These are phyloP conservation scores for Leccinum olivaceopallidum DNA, from an alignment of 768 basidiomycete species.

Conservation along the genomic window DNA sequence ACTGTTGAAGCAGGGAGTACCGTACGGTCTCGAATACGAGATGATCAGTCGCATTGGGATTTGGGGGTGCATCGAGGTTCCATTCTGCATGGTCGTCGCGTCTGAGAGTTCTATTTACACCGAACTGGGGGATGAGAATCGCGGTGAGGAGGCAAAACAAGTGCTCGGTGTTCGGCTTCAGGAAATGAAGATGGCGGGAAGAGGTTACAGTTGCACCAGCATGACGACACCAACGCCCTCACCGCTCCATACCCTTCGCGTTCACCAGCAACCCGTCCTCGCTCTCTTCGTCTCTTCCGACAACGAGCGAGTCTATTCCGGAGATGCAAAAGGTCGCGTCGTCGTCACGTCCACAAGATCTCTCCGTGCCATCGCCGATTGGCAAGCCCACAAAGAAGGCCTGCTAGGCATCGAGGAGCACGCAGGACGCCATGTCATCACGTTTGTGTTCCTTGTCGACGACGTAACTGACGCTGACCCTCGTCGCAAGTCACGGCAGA, in stretches of 20 bases:
- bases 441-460: slow-evolving; percentile 52
- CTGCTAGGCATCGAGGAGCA: slow-evolving; percentile 81
- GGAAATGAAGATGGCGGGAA: too few relatives aligned
- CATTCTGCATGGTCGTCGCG: neutral
- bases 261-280: slow-evolving; percentile 65
- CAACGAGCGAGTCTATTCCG: slow-evolving; percentile 84
- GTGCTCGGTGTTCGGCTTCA: too few relatives aligned
- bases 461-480: neutral
- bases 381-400: slow-evolving; percentile 79
- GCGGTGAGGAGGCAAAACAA: neutral
- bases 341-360: slow-evolving; percentile 74
- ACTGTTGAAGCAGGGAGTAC: slow-evolving; percentile 36
- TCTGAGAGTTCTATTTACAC: neutral
- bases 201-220: too few relatives aligned
- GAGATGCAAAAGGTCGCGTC: slow-evolving; percentile 78
- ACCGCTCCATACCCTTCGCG: slow-evolving; percentile 75
- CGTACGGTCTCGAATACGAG: slow-evolving; percentile 25
- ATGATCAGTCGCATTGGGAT: slow-evolving; percentile 28
- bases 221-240: slow-evolving; percentile 40
- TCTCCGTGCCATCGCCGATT: slow-evolving; percentile 69
- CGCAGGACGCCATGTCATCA: slow-evolving; percentile 56
- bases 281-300: slow-evolving; percentile 63
- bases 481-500: slow-evolving; percentile 57
- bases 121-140: neutral
- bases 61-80: slow-evolving; percentile 13